These are phyloP conservation scores for Colletotrichum sp. DNA, from an alignment of 2,329 filamentous ascomycete species.

Conservation along the genomic window DNA sequence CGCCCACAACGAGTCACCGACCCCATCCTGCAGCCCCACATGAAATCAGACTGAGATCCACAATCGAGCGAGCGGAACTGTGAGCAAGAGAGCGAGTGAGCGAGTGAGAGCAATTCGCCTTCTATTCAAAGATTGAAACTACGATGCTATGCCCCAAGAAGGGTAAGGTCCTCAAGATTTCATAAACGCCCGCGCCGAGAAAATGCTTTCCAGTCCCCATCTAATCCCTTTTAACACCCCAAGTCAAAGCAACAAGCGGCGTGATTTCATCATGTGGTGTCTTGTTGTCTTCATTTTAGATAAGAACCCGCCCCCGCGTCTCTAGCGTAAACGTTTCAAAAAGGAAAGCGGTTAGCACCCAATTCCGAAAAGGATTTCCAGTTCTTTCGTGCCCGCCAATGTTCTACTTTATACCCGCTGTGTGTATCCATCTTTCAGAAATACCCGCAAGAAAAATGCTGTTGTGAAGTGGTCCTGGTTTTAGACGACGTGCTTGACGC, in stretches of 20 bases:
- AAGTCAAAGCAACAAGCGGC: background rate
- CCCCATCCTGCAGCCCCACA: background rate
- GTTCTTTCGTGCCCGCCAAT: background rate
- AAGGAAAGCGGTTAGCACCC: background rate
- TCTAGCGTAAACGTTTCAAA: background rate
- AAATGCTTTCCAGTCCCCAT: background rate
- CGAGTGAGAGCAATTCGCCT: background rate
- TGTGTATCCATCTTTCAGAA: background rate
- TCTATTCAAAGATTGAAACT: background rate
- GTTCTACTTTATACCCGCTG: background rate
- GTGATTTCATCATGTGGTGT: background rate
- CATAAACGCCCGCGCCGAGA: background rate
- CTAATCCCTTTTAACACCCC: background rate
- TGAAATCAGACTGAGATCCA: background rate
- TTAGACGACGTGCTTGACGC: constrained; percentile 17
- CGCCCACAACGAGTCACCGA: background rate
- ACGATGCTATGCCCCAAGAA: background rate
- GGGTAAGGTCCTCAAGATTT: background rate
- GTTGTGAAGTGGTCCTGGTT: background rate
- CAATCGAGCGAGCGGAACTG: background rate
- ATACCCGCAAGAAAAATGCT: background rate
- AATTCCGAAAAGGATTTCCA: background rate
- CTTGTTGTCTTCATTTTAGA: background rate
- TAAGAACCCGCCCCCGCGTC: background rate
- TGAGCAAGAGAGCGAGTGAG: background rate